phyloP scores from a whole-genome alignment of 164 flowering plant genomes.

The Litsea cubeba region DNA sequence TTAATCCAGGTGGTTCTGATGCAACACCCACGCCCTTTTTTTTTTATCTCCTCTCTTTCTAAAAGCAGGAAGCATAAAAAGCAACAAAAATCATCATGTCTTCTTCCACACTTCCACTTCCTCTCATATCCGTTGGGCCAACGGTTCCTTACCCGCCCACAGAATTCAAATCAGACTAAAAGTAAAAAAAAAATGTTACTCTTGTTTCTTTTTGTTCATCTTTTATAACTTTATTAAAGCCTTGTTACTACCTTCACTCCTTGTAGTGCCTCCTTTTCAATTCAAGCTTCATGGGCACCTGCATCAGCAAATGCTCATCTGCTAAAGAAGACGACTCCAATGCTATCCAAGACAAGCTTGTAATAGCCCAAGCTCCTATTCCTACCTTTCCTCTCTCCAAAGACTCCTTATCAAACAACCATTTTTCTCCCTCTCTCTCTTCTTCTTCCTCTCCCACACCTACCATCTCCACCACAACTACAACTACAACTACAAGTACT shows the following conservation, averaged over 20 bases:
- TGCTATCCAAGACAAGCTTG: slow-evolving; percentile 53
- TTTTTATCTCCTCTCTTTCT: background rate
- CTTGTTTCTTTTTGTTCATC: slow-evolving; percentile 13
- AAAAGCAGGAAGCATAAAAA: background rate
- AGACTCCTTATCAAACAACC: slow-evolving; percentile 7
- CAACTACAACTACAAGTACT: slow-evolving; percentile 11
- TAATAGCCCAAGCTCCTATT: slow-evolving; percentile 31
- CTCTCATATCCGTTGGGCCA: slow-evolving; percentile 38
- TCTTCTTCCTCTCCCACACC: slow-evolving; percentile 23
- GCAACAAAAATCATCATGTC: slow-evolving; percentile 2
- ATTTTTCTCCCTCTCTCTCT: slow-evolving; percentile 19
- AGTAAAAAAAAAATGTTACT: background rate
- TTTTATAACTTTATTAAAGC: background rate
- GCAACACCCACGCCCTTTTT: background rate
- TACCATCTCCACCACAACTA: slow-evolving; percentile 1
- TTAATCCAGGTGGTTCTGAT: background rate
- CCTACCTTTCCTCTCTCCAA: slow-evolving; percentile 9
- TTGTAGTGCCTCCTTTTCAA: background rate
- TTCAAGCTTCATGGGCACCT: slow-evolving; percentile 43
- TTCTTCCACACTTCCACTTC: background rate
- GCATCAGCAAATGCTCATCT: slow-evolving; percentile 57
- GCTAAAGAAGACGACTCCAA: slow-evolving; percentile 10
- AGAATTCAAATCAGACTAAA: slow-evolving; percentile 39
- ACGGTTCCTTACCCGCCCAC: slow-evolving; percentile 44
- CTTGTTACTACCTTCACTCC: background rate